Base-by-base conservation (phyloP, 306 rosid species). In the Cyclanthera cordifolia region DNA sequence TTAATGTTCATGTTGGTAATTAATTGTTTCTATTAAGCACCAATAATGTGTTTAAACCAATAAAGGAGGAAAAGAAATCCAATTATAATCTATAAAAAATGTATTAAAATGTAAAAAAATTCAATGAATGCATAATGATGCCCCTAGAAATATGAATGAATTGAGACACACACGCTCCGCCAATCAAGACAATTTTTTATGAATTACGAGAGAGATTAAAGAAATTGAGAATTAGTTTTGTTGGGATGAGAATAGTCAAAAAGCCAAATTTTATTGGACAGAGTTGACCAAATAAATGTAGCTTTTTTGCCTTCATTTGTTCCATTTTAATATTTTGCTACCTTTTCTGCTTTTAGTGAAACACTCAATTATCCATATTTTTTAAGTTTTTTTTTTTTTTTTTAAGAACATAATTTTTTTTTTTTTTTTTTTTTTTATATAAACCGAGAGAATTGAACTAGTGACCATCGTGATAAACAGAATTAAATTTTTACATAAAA, bases 51-150 rank as follows among this genome's bases (percentile, higher is more conserved):
- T 57, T 8, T n/a, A 6, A 6, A 32, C 27, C 48, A 59, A 58
- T 34, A 59, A 34, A 9, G 4, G 16, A 6, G 2, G 6, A 10
- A 21, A 23, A 27, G 0, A 24, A 14, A 25, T 2, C 0, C 16
- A 57, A 28, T 27, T 28, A 20, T 48, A 48, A 15, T 56, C 32
- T 14, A 16, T 8, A 19, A 21, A 32, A 60, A 28, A n/a, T 32
- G 37, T 32, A 32, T 32, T 32, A 32, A 6, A 32, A 32, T 32
- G 4, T 32, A 32, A 19, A 21, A 32, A 60, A 30, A 13, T 61
- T 61, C 68, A 61, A 61, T 37, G n/a, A 61, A 61, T 61, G 47
- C 68, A 61, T 61, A 37, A 61, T 61, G 48, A 61, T 61, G 69
- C 30, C 50, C 2, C 0, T 39, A 61, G 69, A 61, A 61, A 34